Percentiles rank a stretch among this genome's conserved stretches.
These are phyloP conservation scores for Solanum lycopersicoides DNA, from an alignment of 257 asterid genomes.

Conservation along the genomic window DNA sequence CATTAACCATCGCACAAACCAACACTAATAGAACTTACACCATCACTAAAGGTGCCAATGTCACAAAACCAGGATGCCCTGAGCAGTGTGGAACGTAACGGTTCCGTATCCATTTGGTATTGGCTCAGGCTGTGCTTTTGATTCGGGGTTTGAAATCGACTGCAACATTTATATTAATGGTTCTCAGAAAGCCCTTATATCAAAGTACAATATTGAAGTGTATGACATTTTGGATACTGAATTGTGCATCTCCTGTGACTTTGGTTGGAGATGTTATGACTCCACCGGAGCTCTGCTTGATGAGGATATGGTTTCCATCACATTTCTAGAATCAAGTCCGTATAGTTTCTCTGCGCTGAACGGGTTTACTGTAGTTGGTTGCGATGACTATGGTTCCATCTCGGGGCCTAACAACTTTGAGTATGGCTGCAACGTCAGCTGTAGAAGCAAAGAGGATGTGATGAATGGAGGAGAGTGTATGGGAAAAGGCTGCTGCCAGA, in stretches of 20 bases:
- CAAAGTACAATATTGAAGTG: slow-evolving; percentile 1
- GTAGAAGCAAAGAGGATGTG: not conserved
- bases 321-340: not conserved
- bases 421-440: not conserved
- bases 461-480: not conserved
- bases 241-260: slow-evolving; percentile 25
- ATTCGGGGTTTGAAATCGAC: slow-evolving; percentile 13
- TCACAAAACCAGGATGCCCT: slow-evolving; percentile 23
- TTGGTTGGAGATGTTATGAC: slow-evolving; percentile 36
- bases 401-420: not conserved
- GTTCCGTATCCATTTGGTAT: slow-evolving; percentile 41
- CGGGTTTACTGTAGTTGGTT: not conserved
- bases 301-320: not conserved
- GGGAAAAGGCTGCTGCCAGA: slow-evolving; percentile 9
- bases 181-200: not conserved
- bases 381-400: not conserved
- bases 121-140: slow-evolving; percentile 27
- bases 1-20: not conserved
- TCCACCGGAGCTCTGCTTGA: slow-evolving; percentile 3
- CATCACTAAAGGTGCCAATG: not conserved
- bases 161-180: slow-evolving; percentile 12
- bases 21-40: not conserved
- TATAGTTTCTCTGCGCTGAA: slow-evolving; percentile 6
- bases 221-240: slow-evolving; percentile 42
- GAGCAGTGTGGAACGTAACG: slow-evolving; percentile 27